Conservation (phyloP, 805 yeast species). For the Barnettozyma botsteinii region DNA sequence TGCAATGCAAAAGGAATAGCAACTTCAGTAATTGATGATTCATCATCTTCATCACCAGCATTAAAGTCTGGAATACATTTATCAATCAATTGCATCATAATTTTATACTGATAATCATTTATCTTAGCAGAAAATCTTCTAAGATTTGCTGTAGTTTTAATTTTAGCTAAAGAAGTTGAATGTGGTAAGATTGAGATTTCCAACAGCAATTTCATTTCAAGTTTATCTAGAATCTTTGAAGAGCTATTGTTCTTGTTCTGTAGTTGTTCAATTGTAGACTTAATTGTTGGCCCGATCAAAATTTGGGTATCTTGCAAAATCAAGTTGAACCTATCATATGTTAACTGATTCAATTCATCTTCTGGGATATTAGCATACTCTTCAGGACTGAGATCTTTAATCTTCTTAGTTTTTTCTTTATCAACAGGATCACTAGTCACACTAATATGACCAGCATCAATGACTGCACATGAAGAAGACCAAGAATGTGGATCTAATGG, state of each 20-base stretch:
- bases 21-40: slow-evolving; percentile 30
- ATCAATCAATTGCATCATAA: slow-evolving; percentile 73
- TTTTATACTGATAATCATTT: slow-evolving; percentile 87
- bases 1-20: slow-evolving; percentile 25
- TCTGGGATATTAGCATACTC: slow-evolving; percentile 59
- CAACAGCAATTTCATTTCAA: slow-evolving; percentile 65
- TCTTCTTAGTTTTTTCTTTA: slow-evolving; percentile 56
- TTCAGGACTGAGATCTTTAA: slow-evolving; percentile 54
- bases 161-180: slow-evolving; percentile 64
- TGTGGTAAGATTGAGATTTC: slow-evolving; percentile 85
- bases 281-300: slow-evolving; percentile 76
- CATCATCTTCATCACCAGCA: slow-evolving; percentile 13
- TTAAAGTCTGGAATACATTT: slow-evolving; percentile 51
- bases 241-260: slow-evolving; percentile 36
- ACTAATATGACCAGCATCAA: slow-evolving; percentile 95
- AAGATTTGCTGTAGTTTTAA: slow-evolving; percentile 70
- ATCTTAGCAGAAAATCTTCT: slow-evolving; percentile 67
- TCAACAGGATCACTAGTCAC: slow-evolving; percentile 77
- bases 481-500: slow-evolving; percentile 78
- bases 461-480: slow-evolving; percentile 81
- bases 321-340: slow-evolving; percentile 85
- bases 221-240: slow-evolving; percentile 66
- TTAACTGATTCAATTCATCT: slow-evolving; percentile 41
- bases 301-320: slow-evolving; percentile 81
- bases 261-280: slow-evolving; percentile 69